These are phyloP conservation scores for Gaeumannomyces sp. DNA, from an alignment of 2,329 filamentous ascomycete genomes.

Conservation along the genomic window DNA sequence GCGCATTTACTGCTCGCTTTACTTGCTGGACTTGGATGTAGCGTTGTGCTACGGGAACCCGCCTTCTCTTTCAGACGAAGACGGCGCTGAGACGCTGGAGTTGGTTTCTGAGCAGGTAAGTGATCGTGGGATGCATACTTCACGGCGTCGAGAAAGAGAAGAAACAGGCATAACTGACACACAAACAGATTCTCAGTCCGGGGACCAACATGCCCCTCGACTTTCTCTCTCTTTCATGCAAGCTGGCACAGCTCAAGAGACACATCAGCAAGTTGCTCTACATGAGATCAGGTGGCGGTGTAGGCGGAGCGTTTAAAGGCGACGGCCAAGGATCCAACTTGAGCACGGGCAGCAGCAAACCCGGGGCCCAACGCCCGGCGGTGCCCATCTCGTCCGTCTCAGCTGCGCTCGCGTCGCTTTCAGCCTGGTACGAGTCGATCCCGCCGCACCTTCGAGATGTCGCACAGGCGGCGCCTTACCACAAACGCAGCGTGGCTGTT, in stretches of 20 bases:
- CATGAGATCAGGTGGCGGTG: conserved; percentile 1
- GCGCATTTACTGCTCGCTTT: conserved; percentile 21
- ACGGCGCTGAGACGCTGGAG: conserved; percentile 13
- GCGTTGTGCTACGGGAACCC: conserved; percentile 22
- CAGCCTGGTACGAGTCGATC: conserved; percentile 18
- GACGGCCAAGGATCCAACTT: background rate
- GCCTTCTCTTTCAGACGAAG: conserved; percentile 18
- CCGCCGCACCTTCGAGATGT: conserved; percentile 20
- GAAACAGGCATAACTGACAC: conserved; percentile 2
- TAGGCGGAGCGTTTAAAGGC: background rate
- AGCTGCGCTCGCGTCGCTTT: conserved; percentile 15
- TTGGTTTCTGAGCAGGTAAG: conserved; percentile 17
- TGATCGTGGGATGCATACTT: background rate
- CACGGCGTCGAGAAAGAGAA: background rate
- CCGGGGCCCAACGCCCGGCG: background rate
- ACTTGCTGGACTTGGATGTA: conserved; percentile 22
- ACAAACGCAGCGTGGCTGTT: conserved; percentile 20
- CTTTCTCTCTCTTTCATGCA: conserved; percentile 20
- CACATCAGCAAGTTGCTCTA: conserved; percentile 17
- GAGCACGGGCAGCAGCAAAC: background rate
- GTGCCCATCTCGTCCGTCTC: conserved; percentile 17
- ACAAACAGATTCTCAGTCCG: conserved; percentile 19
- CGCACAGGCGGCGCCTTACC: conserved; percentile 16
- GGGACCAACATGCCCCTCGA: conserved; percentile 22
- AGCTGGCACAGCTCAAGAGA: conserved; percentile 19